Percentiles rank a stretch among this genome's conserved stretches.
Evolutionary conservation across 2,329 filamentous ascomycete species (phyloP).

Genomic region (Fusarium poae): DNA sequence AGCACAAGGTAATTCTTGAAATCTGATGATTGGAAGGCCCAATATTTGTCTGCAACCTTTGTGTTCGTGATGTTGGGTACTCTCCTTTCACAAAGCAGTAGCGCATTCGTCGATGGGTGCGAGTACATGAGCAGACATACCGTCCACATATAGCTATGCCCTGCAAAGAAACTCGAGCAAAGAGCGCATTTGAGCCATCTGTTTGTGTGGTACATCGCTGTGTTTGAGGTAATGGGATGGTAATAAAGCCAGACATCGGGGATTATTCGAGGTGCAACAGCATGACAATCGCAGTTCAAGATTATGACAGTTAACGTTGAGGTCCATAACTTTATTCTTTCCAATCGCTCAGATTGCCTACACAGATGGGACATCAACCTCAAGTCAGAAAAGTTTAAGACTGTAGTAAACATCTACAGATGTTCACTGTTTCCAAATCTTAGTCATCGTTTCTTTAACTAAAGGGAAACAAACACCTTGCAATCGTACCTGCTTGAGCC

Average conservation of each 20-base stretch:
- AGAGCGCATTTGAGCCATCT: not conserved
- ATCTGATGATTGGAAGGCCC: not conserved
- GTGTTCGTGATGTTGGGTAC: not conserved
- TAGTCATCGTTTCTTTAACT: not conserved
- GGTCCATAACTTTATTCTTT: not conserved
- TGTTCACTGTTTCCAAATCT: not conserved
- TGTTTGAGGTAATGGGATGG: not conserved
- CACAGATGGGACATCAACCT: not conserved
- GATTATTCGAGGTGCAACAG: not conserved
- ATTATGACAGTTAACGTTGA: not conserved
- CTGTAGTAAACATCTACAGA: not conserved
- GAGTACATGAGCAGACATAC: not conserved
- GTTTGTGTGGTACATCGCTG: not conserved
- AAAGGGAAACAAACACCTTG: not conserved
- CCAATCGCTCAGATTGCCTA: not conserved
- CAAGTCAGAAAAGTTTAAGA: not conserved
- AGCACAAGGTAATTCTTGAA: not conserved
- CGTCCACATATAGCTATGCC: not conserved
- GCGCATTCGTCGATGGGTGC: not conserved
- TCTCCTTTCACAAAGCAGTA: not conserved
- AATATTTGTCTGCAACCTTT: not conserved
- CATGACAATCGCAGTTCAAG: not conserved
- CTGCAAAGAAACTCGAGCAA: too few relatives aligned
- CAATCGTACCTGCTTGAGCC: not conserved
- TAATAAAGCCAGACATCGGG: not conserved